Evolutionary conservation across 192 early-diverging fungal genomes (phyloP), one percentile per base, ranked within the genome.

Genomic region (Dispira parvispora): DNA sequence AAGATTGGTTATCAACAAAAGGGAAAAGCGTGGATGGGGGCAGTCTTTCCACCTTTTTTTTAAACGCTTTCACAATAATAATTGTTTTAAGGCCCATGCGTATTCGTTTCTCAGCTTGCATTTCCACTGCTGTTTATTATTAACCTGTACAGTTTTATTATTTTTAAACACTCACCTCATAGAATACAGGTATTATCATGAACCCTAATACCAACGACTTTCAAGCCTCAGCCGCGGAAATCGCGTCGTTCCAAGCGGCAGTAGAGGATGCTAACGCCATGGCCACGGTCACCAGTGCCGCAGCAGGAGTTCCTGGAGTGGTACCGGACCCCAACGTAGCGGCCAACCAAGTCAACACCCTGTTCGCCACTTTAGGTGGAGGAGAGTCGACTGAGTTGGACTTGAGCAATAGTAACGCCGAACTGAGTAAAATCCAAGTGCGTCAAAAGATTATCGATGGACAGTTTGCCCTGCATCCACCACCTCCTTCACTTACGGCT

Each of bases 391-490:
- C 16, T 32, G 58, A 43, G 28, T 23, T 61, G 58, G 58, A 45
- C 58, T 61, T 61, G 23, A 16, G 43, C 38, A 44, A 43, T 18
- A 21, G 58, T 42, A 43, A 18, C 20, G 58, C 38, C 21, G 32
- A 32, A 60, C 61, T 46, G 23, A 25, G 23, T 46, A 49, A 45
- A 46, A 18, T 25, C n/a, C 45, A 46, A 25, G 46, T 46, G n/a
- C 61, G 61, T 46, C 27, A 45, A 42, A 44, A 21, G 43, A 23
- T 49, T 11, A 46, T 62, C 27, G 44, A 46, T 10, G 46, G 46
- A 20, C 23, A 62, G n/a, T 27, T 57, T 38, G 14, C n/a, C 26
- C 55, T 57, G 26, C 55, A 57, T 16, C 55, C 55, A 5, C 55
- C 55, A 38, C 55, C 55, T 2, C 21, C 27, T 26, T 18, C n/a